Evolutionary conservation across 1,139 yeast species (phyloP).

Genomic region (Candida mesenterica): DNA sequence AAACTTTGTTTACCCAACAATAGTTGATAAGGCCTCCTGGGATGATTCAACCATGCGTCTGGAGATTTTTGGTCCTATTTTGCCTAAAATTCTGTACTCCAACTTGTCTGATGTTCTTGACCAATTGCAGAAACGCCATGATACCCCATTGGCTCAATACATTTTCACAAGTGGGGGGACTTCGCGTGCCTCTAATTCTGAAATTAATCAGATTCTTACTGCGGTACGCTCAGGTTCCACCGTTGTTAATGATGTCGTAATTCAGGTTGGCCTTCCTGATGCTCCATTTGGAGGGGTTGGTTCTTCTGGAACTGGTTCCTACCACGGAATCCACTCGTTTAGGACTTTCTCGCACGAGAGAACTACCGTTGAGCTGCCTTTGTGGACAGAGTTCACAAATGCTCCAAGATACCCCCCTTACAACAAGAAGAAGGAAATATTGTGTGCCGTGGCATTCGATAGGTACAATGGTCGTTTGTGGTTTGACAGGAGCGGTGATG

Average conservation of each 20-base stretch:
- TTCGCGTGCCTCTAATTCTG: slow-evolving; percentile 37
- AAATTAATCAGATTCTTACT: slow-evolving; percentile 50
- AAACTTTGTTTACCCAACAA: slow-evolving; percentile 70
- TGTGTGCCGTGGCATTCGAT: slow-evolving; percentile 26
- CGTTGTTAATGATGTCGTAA: slow-evolving; percentile 67
- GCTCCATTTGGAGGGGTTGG: slow-evolving; percentile 96
- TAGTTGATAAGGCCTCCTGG: slow-evolving; percentile 60
- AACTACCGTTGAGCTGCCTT: slow-evolving; percentile 65
- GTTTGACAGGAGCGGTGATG: slow-evolving; percentile 38
- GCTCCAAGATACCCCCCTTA: slow-evolving; percentile 72
- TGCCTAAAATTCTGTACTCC: slow-evolving; percentile 66
- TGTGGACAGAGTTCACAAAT: slow-evolving; percentile 60
- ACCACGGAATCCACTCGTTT: slow-evolving; percentile 78
- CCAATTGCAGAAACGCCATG: slow-evolving; percentile 52
- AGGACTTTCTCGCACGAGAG: slow-evolving; percentile 75
- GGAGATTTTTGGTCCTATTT: slow-evolving; percentile 83
- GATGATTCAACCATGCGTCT: slow-evolving; percentile 70
- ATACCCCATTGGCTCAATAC: slow-evolving; percentile 87
- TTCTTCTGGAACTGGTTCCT: slow-evolving; percentile 72
- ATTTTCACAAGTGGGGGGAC: slow-evolving; percentile 56
- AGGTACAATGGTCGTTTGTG: slow-evolving; percentile 33
- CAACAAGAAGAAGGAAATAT: slow-evolving; percentile 30
- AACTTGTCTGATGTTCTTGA: slow-evolving; percentile 50
- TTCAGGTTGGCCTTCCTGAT: slow-evolving; percentile 68
- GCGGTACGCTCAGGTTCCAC: slow-evolving; percentile 74